These are phyloP conservation scores for Hymenoscyphus fructigenus DNA, from an alignment of 2,329 filamentous ascomycete genomes.

Conservation along the genomic window DNA sequence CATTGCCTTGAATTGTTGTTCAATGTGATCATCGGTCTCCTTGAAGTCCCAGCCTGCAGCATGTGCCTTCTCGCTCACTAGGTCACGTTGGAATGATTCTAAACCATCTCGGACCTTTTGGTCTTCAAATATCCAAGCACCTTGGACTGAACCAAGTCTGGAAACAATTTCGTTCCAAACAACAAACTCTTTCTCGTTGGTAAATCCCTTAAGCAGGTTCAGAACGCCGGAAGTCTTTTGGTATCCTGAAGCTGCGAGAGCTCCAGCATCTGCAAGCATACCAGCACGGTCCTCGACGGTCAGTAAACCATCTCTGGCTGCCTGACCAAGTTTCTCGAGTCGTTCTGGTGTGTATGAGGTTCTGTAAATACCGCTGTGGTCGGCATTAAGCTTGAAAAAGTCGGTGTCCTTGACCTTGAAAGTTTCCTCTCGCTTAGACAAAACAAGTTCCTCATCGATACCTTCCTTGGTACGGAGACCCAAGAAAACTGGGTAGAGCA, in stretches of 20 bases:
- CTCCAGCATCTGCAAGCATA: conserved; percentile 91
- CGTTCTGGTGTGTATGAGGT: conserved; percentile 84
- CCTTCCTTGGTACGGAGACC: conserved; percentile 82
- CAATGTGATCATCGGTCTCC: conserved; percentile 80
- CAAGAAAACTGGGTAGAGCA: conserved; percentile 86
- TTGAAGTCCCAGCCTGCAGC: conserved; percentile 86
- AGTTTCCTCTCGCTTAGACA: conserved; percentile 68
- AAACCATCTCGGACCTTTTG: conserved; percentile 70
- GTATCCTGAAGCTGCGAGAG: conserved; percentile 85
- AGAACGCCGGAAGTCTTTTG: conserved; percentile 90
- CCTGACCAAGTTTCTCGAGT: conserved; percentile 81
- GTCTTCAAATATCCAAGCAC: conserved; percentile 88
- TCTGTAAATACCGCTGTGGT: conserved; percentile 89
- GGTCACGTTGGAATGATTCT: conserved; percentile 76
- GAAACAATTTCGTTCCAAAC: conserved; percentile 92
- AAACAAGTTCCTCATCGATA: conserved; percentile 72
- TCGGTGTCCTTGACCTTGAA: conserved; percentile 77
- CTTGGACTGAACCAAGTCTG: conserved; percentile 74
- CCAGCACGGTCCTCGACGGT: conserved; percentile 89
- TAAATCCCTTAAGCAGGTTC: conserved; percentile 81
- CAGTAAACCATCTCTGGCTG: conserved; percentile 76
- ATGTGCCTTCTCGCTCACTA: conserved; percentile 78
- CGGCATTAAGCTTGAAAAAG: conserved; percentile 96
- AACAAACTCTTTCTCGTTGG: conserved; percentile 81
- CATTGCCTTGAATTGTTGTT: conserved; percentile 92